These are phyloP conservation scores for Alternaria gansuensis DNA, from an alignment of 2,329 filamentous ascomycete species.

Conservation along the genomic window DNA sequence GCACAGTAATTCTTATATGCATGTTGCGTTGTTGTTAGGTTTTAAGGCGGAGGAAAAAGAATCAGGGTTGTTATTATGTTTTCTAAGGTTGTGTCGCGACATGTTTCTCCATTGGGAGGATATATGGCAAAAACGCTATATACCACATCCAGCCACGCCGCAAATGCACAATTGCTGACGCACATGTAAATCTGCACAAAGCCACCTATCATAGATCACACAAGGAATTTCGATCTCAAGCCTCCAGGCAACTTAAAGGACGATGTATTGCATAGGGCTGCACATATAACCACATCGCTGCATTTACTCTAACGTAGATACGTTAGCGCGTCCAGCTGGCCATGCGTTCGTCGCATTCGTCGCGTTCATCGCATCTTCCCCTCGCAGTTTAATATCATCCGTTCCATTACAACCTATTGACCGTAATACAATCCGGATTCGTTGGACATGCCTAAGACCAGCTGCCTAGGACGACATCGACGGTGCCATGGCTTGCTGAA, in stretches of 20 bases:
- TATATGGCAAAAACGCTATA: slow-evolving; percentile 6
- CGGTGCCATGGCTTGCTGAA: not conserved
- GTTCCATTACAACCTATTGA: not conserved
- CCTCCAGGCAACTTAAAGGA: no score
- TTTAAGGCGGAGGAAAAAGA: not conserved
- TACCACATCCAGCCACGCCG: not conserved
- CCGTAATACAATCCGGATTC: not conserved
- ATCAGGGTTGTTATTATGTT: not conserved
- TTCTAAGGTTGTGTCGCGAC: not conserved
- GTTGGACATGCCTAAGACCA: not conserved
- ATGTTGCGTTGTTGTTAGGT: not conserved
- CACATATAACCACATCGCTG: no score
- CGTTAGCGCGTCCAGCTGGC: no score
- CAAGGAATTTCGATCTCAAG: not conserved
- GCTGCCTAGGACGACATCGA: not conserved
- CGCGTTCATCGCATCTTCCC: not conserved
- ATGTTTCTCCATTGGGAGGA: not conserved
- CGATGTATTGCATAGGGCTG: no score
- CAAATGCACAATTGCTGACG: not conserved
- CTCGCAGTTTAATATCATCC: not conserved
- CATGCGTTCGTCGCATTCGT: not conserved
- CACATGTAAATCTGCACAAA: not conserved
- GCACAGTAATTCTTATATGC: not conserved
- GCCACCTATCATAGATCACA: not conserved
- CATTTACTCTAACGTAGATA: no score